Percentiles rank a stretch among this genome's conserved stretches.
Evolutionary conservation across 768 basidiomycete genomes (phyloP).

Genomic region (Boletus rubroflammeus): DNA sequence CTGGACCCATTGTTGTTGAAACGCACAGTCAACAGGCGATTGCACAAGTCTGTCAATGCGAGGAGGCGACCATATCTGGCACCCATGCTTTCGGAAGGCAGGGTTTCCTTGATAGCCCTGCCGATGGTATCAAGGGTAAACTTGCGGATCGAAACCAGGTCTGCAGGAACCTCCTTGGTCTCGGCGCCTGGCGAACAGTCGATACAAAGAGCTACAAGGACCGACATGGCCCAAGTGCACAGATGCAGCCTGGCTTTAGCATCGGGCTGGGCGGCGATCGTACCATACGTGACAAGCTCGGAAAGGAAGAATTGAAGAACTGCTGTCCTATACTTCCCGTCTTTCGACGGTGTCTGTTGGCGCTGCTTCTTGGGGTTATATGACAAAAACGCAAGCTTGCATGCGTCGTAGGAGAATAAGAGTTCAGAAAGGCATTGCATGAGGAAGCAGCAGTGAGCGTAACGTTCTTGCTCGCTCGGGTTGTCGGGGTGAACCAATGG

Average conservation of each 20-base stretch:
- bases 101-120: constrained; percentile 79
- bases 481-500: constrained; percentile 10
- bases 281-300: constrained; percentile 77
- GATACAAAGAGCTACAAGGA: constrained; percentile 90
- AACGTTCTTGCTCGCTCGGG: constrained; percentile 26
- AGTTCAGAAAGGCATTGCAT: constrained; percentile 93
- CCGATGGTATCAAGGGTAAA: constrained; percentile 87
- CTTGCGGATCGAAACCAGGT: constrained; percentile 88
- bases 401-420: constrained; percentile 86
- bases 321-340: constrained; percentile 58
- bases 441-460: constrained; percentile 70
- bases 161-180: constrained; percentile 70
- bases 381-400: constrained; percentile 85
- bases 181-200: constrained; percentile 68
- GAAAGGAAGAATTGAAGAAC: constrained; percentile 79
- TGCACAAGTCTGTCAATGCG: constrained; percentile 82
- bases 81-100: constrained; percentile 57
- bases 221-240: constrained; percentile 86
- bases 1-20: constrained; percentile 51
- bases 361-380: constrained; percentile 63
- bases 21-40: constrained; percentile 80
- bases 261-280: constrained; percentile 60
- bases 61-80: constrained; percentile 84
- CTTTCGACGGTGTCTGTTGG: constrained; percentile 59
- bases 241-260: constrained; percentile 55